Conservation (phyloP, 202 grass and related monocot genomes). For the Setaria italica region DNA sequence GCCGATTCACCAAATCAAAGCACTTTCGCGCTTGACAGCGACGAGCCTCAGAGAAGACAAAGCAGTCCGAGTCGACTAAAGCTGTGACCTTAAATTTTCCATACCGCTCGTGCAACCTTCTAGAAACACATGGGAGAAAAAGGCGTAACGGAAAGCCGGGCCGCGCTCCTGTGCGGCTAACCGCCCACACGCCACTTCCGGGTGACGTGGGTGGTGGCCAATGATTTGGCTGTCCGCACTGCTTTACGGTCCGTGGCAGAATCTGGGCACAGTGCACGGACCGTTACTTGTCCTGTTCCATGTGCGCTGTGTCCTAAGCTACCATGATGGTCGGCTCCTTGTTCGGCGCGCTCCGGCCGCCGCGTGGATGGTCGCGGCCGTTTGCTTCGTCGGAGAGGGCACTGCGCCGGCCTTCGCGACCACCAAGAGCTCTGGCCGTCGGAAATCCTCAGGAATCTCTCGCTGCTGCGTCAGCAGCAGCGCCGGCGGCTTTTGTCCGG, state of each 20-base stretch:
- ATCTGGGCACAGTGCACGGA: not conserved
- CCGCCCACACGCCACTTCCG: not conserved
- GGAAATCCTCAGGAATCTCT: constrained; percentile 27
- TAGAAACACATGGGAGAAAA: constrained; percentile 36
- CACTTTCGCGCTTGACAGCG: constrained; percentile 27
- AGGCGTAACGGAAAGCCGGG: constrained; percentile 36
- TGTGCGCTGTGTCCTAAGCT: not conserved
- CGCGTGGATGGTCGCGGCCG: not conserved
- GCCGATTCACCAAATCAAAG: constrained; percentile 14
- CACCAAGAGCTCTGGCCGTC: not conserved
- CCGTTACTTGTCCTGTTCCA: not conserved
- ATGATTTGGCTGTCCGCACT: not conserved
- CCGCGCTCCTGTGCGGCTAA: not conserved
- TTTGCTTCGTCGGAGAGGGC: constrained; percentile 1
- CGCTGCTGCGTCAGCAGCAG: not conserved
- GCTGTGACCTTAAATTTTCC: not conserved
- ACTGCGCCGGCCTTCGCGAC: not conserved
- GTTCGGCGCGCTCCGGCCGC: not conserved
- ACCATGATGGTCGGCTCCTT: not conserved
- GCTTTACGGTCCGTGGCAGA: constrained; percentile 6
- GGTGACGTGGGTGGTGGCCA: constrained; percentile 1
- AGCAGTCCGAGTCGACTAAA: not conserved
- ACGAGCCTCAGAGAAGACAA: constrained; percentile 10
- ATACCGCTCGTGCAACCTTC: constrained; percentile 14
- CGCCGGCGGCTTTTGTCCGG: not conserved